These are phyloP conservation scores for Huntiella omanensis DNA, from an alignment of 2,329 filamentous ascomycete genomes.

Conservation along the genomic window DNA sequence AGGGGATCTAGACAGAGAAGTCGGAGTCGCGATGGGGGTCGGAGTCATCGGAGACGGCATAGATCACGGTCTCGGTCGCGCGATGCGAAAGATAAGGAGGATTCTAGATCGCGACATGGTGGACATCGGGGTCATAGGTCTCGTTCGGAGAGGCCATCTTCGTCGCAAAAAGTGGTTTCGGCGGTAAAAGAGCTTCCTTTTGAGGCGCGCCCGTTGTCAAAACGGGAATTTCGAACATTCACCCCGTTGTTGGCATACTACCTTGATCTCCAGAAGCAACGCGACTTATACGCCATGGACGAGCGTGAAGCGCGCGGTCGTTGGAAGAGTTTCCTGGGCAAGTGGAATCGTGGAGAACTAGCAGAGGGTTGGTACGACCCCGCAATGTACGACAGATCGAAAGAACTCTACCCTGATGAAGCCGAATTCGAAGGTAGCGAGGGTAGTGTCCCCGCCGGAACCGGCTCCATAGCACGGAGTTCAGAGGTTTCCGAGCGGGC, in stretches of 20 bases:
- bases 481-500: too few species aligned
- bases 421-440: conserved; percentile 1
- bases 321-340: conserved; percentile 83
- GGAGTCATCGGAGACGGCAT: not conserved
- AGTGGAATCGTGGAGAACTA: conserved; percentile 83
- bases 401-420: conserved; percentile 7
- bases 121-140: not conserved
- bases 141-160: not conserved
- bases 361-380: conserved; percentile 90
- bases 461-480: not conserved
- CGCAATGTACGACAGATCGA: conserved; percentile 32
- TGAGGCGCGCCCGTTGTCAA: conserved; percentile 44
- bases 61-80: not conserved
- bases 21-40: not conserved
- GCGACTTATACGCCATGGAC: conserved; percentile 47
- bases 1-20: not conserved
- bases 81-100: too few species aligned
- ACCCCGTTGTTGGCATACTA: conserved; percentile 64
- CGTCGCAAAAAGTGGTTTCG: not conserved
- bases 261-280: conserved; percentile 69
- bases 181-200: conserved; percentile 35
- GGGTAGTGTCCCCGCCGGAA: not conserved
- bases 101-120: too few species aligned
- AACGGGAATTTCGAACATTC: conserved; percentile 47
- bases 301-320: conserved; percentile 61